phyloP scores from a whole-genome alignment of 2,329 filamentous ascomycete genomes.

The Phoma sp. region DNA sequence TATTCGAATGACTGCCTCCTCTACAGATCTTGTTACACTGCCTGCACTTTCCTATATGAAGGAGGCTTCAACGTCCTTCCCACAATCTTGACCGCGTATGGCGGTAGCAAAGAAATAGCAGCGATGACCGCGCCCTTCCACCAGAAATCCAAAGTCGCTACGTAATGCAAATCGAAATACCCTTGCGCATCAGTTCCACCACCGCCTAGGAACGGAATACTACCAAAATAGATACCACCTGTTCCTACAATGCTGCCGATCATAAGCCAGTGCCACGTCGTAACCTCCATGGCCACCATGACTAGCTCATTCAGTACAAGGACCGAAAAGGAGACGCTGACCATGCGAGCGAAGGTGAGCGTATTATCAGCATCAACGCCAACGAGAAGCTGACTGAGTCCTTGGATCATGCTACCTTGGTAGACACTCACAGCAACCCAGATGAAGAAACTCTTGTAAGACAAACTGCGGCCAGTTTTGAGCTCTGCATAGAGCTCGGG shows the following conservation, averaged over 20 bases:
- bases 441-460: constrained; percentile 92
- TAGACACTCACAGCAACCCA: constrained; percentile 97
- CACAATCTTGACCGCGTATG: constrained; percentile 86
- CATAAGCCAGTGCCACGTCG: constrained; percentile 96
- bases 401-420: constrained; percentile 93
- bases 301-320: constrained; percentile 92
- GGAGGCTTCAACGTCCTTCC: constrained; percentile 85
- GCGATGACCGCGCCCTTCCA: constrained; percentile 86
- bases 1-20: too few species aligned
- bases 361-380: constrained; percentile 61
- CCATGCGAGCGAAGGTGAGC: constrained; percentile 64
- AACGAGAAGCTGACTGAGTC: constrained; percentile 86
- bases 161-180: constrained; percentile 85
- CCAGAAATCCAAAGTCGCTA: constrained; percentile 80
- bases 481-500: constrained; percentile 97
- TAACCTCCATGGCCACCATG: constrained; percentile 97
- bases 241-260: constrained; percentile 83
- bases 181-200: neutral
- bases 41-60: constrained; percentile 91
- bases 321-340: constrained; percentile 89
- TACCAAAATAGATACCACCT: constrained; percentile 77
- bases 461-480: constrained; percentile 84
- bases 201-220: constrained; percentile 82
- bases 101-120: constrained; percentile 81
- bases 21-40: constrained; percentile 52